phyloP scores from a whole-genome alignment of 2,329 filamentous ascomycete species.

The Macrophomina tecta region DNA sequence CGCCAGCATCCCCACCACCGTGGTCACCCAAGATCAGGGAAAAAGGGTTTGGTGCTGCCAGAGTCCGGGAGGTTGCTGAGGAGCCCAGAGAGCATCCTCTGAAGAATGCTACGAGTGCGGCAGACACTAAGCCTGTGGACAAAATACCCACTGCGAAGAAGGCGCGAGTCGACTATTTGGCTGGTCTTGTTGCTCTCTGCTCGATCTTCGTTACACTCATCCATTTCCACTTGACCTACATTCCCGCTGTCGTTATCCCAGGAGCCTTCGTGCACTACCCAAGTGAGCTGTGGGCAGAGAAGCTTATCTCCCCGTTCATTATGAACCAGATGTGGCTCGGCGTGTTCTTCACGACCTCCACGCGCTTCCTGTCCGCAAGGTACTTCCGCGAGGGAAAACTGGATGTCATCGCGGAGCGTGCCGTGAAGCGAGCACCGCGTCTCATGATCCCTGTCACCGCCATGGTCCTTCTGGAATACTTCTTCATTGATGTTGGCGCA shows the following conservation, averaged over 20 bases:
- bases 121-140: not conserved
- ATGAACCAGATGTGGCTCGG: constrained; percentile 57
- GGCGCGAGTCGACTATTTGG: constrained; percentile 53
- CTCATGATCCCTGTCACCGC: constrained; percentile 54
- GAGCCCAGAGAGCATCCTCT: constrained; percentile 24
- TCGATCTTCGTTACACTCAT: constrained; percentile 53
- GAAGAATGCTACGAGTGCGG: constrained; percentile 6
- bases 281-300: constrained; percentile 50
- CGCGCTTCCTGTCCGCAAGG: constrained; percentile 51
- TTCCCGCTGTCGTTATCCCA: constrained; percentile 47
- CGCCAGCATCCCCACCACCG: constrained; percentile 1
- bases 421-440: constrained; percentile 52
- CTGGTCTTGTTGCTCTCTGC: constrained; percentile 53
- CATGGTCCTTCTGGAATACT: constrained; percentile 54
- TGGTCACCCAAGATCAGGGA: constrained; percentile 27
- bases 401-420: constrained; percentile 51
- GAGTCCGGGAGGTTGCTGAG: constrained; percentile 16
- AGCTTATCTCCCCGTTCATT: constrained; percentile 51
- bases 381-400: constrained; percentile 53
- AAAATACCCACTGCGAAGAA: constrained; percentile 29
- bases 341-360: constrained; percentile 57
- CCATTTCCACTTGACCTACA: constrained; percentile 54
- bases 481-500: constrained; percentile 53
- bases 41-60: constrained; percentile 16
- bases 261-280: constrained; percentile 45